phyloP scores from a whole-genome alignment of 2,329 filamentous ascomycete genomes.

The Teratosphaeria pseudoeucalypti region DNA sequence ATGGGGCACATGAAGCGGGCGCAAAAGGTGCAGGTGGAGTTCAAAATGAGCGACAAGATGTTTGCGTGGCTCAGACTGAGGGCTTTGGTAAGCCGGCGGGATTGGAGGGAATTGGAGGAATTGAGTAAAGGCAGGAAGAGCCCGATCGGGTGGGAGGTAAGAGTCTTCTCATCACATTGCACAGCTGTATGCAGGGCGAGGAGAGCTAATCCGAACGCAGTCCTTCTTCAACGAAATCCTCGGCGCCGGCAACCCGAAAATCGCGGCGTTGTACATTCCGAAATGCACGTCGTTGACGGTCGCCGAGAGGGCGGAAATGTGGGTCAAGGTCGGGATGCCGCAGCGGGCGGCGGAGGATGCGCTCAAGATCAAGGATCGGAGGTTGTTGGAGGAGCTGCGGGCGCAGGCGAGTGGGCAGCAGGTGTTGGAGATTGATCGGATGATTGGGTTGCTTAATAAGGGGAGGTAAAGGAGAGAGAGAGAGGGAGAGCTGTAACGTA shows the following conservation, averaged over 20 bases:
- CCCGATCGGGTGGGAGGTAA: constrained; percentile 91
- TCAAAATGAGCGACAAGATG: constrained; percentile 84
- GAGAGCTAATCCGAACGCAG: constrained; percentile 29
- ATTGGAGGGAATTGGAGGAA: constrained; percentile 90
- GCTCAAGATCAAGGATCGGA: constrained; percentile 66
- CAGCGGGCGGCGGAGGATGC: constrained; percentile 88
- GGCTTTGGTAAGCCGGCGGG: constrained; percentile 77
- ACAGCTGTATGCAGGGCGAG: background rate
- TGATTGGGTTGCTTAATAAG: constrained; percentile 45
- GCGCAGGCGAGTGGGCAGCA: constrained; percentile 57
- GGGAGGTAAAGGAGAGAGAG: constrained; percentile 4
- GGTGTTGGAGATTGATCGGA: constrained; percentile 69
- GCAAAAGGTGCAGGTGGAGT: constrained; percentile 80
- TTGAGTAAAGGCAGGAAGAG: constrained; percentile 67
- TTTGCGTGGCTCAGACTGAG: constrained; percentile 80
- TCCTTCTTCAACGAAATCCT: constrained; percentile 88
- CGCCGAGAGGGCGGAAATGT: constrained; percentile 75
- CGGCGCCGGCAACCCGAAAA: constrained; percentile 77
- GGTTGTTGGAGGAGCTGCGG: constrained; percentile 62
- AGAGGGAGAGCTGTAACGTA: background rate
- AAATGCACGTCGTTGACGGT: constrained; percentile 68
- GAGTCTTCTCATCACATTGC: constrained; percentile 19
- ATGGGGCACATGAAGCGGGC: constrained; percentile 75
- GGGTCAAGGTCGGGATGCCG: constrained; percentile 80
- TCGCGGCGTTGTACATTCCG: constrained; percentile 73